A percentile compares a stretch with the other conserved stretches of the same genome.
These are phyloP conservation scores for Citropsis articulata DNA, from an alignment of 345 rosid species.

Conservation along the genomic window DNA sequence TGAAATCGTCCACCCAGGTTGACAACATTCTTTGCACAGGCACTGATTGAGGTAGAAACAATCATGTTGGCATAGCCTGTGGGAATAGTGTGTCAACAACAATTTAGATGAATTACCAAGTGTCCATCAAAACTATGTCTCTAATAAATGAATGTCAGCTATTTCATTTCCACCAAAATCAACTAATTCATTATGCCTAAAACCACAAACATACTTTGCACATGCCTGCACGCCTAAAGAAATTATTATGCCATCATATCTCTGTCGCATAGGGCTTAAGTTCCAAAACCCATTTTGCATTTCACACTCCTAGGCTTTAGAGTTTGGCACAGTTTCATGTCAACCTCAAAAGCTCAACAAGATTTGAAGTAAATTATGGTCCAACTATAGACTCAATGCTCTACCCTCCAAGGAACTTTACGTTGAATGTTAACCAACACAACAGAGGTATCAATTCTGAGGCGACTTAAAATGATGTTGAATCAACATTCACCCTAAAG, in stretches of 20 bases:
- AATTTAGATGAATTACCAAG: background rate
- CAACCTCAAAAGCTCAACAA: background rate
- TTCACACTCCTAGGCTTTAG: background rate
- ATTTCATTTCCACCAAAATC: background rate
- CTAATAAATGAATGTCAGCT: background rate
- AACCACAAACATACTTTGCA: background rate
- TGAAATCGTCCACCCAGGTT: slow-evolving; percentile 34
- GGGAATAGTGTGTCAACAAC: slow-evolving; percentile 15
- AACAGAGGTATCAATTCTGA: background rate
- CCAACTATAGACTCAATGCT: too few species aligned
- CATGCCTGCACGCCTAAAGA: background rate
- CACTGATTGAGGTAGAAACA: slow-evolving; percentile 43
- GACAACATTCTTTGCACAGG: slow-evolving; percentile 52
- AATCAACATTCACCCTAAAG: background rate
- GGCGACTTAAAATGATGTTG: background rate
- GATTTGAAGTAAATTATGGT: background rate
- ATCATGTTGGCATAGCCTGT: slow-evolving; percentile 54
- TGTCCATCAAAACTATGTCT: background rate
- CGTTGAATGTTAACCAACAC: background rate
- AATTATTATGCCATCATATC: background rate
- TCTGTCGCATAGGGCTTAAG: background rate
- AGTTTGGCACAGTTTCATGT: background rate
- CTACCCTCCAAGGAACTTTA: background rate
- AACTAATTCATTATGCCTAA: background rate
- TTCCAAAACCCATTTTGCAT: background rate